Base-by-base conservation (phyloP, 306 rosid genomes). In the Cucumis melo region DNA sequence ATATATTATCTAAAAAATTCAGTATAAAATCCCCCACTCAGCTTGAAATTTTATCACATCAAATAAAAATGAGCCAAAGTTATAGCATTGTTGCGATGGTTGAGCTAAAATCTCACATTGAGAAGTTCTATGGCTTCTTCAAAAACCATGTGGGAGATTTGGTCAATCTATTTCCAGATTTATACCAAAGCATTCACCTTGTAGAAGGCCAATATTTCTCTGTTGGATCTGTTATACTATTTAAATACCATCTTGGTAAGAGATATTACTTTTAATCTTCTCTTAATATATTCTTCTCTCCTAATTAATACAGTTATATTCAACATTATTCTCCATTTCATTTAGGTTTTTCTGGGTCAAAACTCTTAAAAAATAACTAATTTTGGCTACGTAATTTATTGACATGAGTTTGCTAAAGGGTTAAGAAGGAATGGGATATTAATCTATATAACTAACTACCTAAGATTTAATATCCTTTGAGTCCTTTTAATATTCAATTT, bases 71-170 rank as follows among this genome's bases (percentile, higher is more conserved):
- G 75, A 14, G 13, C 24, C 36, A 21, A 19, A 65, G 29, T 74
- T 41, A 54, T 16, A 82, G 61, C 75, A 24, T 64, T 62, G 70
- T 59, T 39, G 79, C 74, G 5, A 78, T 58, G 29, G 73, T 72
- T 15, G 77, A 74, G 65, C 70, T 78, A 53, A 82, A 75, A 34
- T 56, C 82, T 1, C 7, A 64, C 1, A 39, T 57, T 8, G 73
- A 44, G 21, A 65, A 78, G 66, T 78, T 78, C 16, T 65, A 55
- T 65, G 77, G 77, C 29, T 82, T 73, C 76, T 74, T 74, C 7
- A 56, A 64, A 57, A 64, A 56, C 65, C 79, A 74, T 12, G 32
- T 78, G 64, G 59, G 46, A 7, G 73, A 62, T 44, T 65, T 82
- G 59, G 55, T 65, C 17, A 71, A 74, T 32, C 65, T 74, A 73